Evolutionary conservation across 2,329 filamentous ascomycete genomes (phyloP), one percentile per base, ranked within the genome.

Genomic region (Dactylellina leptospora): DNA sequence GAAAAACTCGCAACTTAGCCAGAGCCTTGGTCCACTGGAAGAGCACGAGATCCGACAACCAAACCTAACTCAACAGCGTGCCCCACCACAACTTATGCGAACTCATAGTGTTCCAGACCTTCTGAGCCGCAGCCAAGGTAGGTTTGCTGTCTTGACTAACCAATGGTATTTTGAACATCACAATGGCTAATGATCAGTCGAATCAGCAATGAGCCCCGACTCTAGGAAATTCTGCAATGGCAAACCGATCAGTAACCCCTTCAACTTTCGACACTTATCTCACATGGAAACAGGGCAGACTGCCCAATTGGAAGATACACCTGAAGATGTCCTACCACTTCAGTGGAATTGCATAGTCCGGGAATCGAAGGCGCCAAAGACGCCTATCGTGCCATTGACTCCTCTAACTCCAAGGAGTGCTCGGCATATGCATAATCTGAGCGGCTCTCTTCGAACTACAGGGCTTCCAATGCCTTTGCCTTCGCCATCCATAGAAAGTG

Each of bases 11-110:
- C 68, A 72, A 40, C 53, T 72, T 6, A 72, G 68, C 22, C 20
- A 64, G 11, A 72, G 68, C n/a, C 38, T 72, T 20, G 59, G 68
- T 4, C 68, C 68, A 30, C 68, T 72, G 6, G 68, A 72, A 22
- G 68, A 72, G 22, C 59, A 72, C 38, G 68, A 72, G 42, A 60
- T 72, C 22, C 58, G 68, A 60, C 53, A 64, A n/a, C 68, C 68
- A 13, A n/a, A n/a, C n/a, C n/a, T n/a, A n/a, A 18, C n/a, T 27
- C 48, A 64, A 48, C 38, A 27, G 28, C 44, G 60, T 20, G 53
- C 53, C 51, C 53, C 68, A 25, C 68, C 68, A 42, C 36, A 54
- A 38, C 42, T 72, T 11, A 42, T 64, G 33, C 59, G 68, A 10
- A 72, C 59, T 22, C 59, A 72, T 28, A 72, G 68, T 16, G 68